These are phyloP conservation scores for Aspergillus homomorphus DNA, from an alignment of 495 filamentous ascomycete species.

Conservation along the genomic window DNA sequence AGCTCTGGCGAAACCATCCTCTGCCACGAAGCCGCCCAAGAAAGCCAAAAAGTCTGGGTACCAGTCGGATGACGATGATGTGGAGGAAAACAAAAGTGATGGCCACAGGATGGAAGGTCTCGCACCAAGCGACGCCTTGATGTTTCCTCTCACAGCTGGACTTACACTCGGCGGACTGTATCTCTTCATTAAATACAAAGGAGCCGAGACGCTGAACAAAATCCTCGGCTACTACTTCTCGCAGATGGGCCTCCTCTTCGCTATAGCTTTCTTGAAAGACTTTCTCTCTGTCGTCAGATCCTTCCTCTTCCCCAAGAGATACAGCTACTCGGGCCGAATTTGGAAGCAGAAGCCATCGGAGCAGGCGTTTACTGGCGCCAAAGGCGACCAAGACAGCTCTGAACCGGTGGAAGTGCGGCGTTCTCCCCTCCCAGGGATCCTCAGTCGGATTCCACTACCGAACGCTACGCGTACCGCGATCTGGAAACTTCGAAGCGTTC, in stretches of 20 bases:
- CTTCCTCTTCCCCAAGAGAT: constrained; percentile 68
- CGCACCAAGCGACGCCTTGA: constrained; percentile 74
- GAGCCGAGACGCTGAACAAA: constrained; percentile 78
- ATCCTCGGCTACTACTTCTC: constrained; percentile 85
- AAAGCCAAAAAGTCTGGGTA: constrained; percentile 51
- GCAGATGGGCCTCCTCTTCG: constrained; percentile 68
- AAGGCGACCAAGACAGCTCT: constrained; percentile 6
- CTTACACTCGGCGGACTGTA: constrained; percentile 72
- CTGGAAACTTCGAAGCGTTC: constrained; percentile 47
- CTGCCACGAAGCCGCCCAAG: constrained; percentile 64
- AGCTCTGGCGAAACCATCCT: constrained; percentile 72
- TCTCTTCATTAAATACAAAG: constrained; percentile 82
- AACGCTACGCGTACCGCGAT: constrained; percentile 26
- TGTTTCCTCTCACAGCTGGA: constrained; percentile 83
- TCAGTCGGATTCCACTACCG: constrained; percentile 44
- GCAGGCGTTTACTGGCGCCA: constrained; percentile 24
- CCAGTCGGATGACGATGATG: constrained; percentile 49
- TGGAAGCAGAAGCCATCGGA: constrained; percentile 40
- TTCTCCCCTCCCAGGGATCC: constrained; percentile 54
- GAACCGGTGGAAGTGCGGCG: constrained; percentile 19
- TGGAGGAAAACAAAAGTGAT: constrained; percentile 40
- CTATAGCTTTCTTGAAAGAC: constrained; percentile 68
- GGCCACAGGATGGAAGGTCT: constrained; percentile 69
- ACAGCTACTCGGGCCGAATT: constrained; percentile 28
- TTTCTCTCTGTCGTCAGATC: constrained; percentile 58